phyloP scores from a whole-genome alignment of 2,329 filamentous ascomycete genomes.

The Sporothrix euskadiensis region DNA sequence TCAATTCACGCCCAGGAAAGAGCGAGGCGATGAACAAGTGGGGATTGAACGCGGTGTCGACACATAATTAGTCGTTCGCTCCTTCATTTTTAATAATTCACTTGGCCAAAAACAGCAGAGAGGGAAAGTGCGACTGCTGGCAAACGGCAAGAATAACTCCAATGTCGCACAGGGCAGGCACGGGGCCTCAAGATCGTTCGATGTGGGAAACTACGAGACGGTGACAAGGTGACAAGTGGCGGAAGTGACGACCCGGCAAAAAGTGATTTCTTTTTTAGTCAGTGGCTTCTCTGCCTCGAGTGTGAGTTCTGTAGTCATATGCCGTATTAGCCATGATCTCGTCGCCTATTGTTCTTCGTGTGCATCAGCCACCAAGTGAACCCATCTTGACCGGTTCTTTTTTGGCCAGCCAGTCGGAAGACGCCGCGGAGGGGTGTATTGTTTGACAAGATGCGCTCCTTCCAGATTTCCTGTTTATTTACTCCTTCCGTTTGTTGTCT shows the following conservation, averaged over 20 bases:
- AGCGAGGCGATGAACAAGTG: background rate
- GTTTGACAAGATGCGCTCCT: background rate
- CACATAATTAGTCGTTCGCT: background rate
- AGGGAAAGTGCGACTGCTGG: background rate
- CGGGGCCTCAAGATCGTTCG: background rate
- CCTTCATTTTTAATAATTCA: background rate
- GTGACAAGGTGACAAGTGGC: conserved; percentile 3
- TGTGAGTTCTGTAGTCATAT: background rate
- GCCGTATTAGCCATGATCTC: conserved; percentile 4
- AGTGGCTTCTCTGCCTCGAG: background rate
- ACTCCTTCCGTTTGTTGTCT: background rate
- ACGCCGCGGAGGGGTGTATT: background rate
- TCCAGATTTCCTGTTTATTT: background rate
- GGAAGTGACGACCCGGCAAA: background rate
- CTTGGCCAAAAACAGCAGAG: background rate
- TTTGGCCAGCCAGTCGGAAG: conserved; percentile 14
- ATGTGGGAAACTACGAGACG: background rate
- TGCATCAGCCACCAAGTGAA: background rate
- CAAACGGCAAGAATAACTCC: background rate
- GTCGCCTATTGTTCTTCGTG: background rate
- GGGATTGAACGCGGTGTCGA: background rate
- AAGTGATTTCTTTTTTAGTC: background rate
- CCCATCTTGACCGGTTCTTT: background rate
- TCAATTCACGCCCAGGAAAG: background rate
- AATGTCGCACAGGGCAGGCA: background rate